Evolutionary conservation across 495 filamentous ascomycete species (phyloP).

Genomic region (Xylaria grammica): DNA sequence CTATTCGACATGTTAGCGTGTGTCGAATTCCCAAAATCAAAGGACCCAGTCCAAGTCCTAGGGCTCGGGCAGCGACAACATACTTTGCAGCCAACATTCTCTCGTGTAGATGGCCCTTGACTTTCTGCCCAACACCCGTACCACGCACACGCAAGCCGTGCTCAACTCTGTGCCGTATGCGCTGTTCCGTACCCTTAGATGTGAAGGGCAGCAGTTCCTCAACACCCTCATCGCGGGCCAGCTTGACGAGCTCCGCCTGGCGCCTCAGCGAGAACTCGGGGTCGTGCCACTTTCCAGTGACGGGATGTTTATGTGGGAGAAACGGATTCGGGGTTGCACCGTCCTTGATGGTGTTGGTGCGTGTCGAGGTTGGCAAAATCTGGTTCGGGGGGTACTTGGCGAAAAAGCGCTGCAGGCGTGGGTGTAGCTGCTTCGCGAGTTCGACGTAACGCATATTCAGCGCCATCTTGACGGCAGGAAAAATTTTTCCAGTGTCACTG

Average conservation of each 20-base stretch:
- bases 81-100: conserved; percentile 78
- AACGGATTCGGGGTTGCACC: conserved; percentile 73
- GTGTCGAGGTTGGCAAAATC: conserved; percentile 48
- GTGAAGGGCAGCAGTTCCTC: conserved; percentile 82
- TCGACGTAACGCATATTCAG: conserved; percentile 54
- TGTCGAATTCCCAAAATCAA: background rate
- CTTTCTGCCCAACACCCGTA: conserved; percentile 87
- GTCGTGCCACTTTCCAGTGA: conserved; percentile 77
- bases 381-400: conserved; percentile 78
- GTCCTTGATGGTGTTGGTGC: conserved; percentile 46
- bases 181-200: conserved; percentile 74
- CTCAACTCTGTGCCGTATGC: conserved; percentile 68
- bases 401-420: conserved; percentile 84
- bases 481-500: background rate
- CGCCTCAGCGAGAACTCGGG: conserved; percentile 81
- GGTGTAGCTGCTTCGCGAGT: conserved; percentile 71
- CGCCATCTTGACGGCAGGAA: conserved; percentile 10
- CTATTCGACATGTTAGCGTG: conserved; percentile 45
- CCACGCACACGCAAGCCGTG: conserved; percentile 81
- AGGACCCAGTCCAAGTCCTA: background rate
- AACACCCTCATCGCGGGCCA: conserved; percentile 79
- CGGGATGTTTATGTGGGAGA: conserved; percentile 68
- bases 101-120: conserved; percentile 95
- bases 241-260: conserved; percentile 90
- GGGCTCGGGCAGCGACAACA: conserved; percentile 34